These are phyloP conservation scores for Syzygium aromaticum DNA, from an alignment of 345 rosid genomes.

Conservation along the genomic window DNA sequence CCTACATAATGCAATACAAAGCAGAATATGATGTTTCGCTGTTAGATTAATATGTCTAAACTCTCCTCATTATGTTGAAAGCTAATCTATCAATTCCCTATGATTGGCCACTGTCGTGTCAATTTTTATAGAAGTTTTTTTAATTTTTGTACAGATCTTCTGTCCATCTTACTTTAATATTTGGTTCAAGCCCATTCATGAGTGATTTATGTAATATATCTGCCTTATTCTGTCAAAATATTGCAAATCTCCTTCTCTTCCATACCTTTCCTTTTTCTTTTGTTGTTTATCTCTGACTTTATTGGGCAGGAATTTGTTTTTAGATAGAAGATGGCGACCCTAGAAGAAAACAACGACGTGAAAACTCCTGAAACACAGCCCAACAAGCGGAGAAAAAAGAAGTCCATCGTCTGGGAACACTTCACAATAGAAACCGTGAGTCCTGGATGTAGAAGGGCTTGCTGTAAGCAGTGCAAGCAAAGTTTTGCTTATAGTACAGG, in stretches of 20 bases:
- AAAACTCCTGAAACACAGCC: slow-evolving; percentile 40
- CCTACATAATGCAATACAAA: not conserved
- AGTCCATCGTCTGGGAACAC: slow-evolving; percentile 90
- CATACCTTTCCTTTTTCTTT: not conserved
- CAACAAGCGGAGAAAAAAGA: slow-evolving; percentile 62
- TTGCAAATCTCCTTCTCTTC: not conserved
- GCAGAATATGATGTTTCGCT: not conserved
- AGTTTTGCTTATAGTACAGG: slow-evolving; percentile 98
- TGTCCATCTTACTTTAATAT: not conserved
- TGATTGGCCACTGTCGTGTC: not conserved
- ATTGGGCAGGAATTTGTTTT: slow-evolving; percentile 6
- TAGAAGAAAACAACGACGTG: slow-evolving; percentile 15
- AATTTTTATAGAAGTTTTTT: not conserved
- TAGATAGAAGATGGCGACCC: slow-evolving; percentile 16
- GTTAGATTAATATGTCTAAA: not conserved
- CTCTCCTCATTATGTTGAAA: not conserved
- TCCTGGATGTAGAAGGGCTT: slow-evolving; percentile 73
- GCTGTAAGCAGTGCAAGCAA: slow-evolving; percentile 90
- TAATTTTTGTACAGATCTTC: not conserved
- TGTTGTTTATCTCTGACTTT: not conserved
- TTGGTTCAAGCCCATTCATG: not conserved
- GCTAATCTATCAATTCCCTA: not conserved
- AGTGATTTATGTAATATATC: not conserved
- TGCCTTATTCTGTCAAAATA: not conserved
- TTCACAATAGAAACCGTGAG: slow-evolving; percentile 69